Percentiles rank a stretch among this genome's conserved stretches.
Evolutionary conservation across 352 stramenopile genomes (phyloP).

Genomic region (Thraustotheca clavata): DNA sequence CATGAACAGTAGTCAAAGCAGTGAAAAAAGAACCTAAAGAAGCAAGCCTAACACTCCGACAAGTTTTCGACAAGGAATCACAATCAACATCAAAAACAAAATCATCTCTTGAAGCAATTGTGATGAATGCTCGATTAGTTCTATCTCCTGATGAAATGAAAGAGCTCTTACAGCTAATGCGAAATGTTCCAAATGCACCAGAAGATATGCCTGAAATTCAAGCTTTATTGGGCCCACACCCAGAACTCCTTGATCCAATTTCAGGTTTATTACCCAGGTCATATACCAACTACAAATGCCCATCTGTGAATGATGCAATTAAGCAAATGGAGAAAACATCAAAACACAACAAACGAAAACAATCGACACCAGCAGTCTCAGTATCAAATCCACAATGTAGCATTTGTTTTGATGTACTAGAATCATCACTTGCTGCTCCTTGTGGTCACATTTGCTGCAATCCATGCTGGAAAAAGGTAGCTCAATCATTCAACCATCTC

Average conservation of each 20-base stretch:
- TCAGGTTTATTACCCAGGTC: background rate
- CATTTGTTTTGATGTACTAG: constrained; percentile 76
- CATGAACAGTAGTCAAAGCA: too few species aligned
- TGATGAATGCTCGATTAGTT: background rate
- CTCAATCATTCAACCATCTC: background rate
- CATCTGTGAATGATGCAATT: constrained; percentile 2
- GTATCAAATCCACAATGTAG: constrained; percentile 75
- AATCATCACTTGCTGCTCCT: constrained; percentile 61
- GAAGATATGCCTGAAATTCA: constrained; percentile 8
- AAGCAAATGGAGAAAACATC: constrained; percentile 14
- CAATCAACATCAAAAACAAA: background rate
- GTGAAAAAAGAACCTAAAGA: too few species aligned
- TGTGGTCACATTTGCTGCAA: constrained; percentile 82
- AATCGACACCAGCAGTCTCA: constrained; percentile 29
- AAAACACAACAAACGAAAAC: constrained; percentile 1
- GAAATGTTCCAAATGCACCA: background rate
- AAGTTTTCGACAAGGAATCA: background rate
- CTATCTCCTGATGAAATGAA: background rate
- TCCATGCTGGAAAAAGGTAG: constrained; percentile 77
- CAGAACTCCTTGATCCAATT: constrained; percentile 1
- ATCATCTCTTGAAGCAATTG: constrained; percentile 3
- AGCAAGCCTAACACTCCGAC: background rate
- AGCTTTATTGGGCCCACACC: constrained; percentile 1
- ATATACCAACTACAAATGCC: background rate
- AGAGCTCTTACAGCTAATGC: background rate